A percentile compares a stretch with the other conserved stretches of the same genome.
phyloP scores from a whole-genome alignment of 257 asterid genomes.

The Solanum ossicruentum region DNA sequence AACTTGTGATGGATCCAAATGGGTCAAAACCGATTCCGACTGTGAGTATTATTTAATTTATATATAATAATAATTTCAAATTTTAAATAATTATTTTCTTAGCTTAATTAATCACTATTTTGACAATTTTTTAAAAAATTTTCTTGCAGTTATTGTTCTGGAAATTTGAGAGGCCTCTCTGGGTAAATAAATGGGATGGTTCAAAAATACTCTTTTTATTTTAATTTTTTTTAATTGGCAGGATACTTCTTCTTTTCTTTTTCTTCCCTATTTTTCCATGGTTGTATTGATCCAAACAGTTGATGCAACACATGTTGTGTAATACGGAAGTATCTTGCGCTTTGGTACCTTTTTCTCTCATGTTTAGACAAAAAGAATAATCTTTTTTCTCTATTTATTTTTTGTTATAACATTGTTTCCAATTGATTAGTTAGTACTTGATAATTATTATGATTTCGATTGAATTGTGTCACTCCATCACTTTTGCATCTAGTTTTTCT shows the following conservation, averaged over 20 bases:
- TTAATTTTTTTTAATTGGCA: conserved; percentile 7
- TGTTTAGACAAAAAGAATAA: not conserved
- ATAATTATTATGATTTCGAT: no score
- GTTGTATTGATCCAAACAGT: conserved; percentile 11
- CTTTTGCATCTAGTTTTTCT: no score
- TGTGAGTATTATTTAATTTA: conserved; percentile 29
- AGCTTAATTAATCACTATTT: not conserved
- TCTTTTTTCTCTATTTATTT: not conserved
- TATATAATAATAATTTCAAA: not conserved
- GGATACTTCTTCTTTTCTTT: conserved; percentile 4
- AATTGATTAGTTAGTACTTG: not conserved
- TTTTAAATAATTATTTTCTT: not conserved
- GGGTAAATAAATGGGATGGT: not conserved
- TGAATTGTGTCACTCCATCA: no score
- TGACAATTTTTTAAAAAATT: not conserved
- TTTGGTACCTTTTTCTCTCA: not conserved
- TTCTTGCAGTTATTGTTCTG: conserved; percentile 72
- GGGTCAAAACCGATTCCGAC: conserved; percentile 87
- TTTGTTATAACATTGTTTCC: not conserved
- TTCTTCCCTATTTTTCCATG: conserved; percentile 45
- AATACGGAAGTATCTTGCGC: not conserved
- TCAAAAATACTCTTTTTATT: not conserved
- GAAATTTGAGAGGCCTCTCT: conserved; percentile 34
- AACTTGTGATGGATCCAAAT: conserved; percentile 34
- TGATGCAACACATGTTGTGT: conserved; percentile 50